Percentiles rank a stretch among this genome's conserved stretches.
Conservation (phyloP, 2,329 filamentous ascomycete species). For the Leptographium wingfieldii region DNA sequence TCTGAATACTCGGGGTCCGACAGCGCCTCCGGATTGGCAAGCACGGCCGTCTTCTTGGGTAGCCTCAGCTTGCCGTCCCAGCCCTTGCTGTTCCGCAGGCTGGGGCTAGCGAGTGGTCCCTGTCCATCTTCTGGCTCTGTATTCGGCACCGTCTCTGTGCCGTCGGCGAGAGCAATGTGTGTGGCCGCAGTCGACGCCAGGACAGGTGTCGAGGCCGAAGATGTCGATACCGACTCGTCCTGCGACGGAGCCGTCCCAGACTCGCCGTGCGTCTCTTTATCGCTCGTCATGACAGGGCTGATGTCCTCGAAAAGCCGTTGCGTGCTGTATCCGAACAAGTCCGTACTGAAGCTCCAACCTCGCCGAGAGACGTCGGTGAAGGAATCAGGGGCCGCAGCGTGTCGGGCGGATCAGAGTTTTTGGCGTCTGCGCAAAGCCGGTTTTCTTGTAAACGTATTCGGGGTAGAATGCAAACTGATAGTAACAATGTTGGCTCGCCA, state of each 20-base stretch:
- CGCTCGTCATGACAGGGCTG: neutral
- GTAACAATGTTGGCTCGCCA: neutral
- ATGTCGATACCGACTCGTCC: neutral
- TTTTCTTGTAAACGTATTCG: neutral
- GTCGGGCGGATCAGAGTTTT: neutral
- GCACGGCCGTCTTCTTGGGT: constrained; percentile 44
- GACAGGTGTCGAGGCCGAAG: neutral
- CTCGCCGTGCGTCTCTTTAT: neutral
- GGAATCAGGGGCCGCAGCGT: neutral
- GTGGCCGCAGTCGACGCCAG: neutral
- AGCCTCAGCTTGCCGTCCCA: constrained; percentile 79
- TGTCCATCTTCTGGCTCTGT: neutral
- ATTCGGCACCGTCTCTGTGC: neutral
- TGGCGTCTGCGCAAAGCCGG: neutral
- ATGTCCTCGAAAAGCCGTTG: no score
- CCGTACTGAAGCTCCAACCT: neutral
- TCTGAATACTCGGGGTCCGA: constrained; percentile 79
- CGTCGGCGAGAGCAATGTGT: neutral
- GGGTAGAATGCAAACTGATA: neutral
- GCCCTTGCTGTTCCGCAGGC: constrained; percentile 49
- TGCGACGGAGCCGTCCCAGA: neutral
- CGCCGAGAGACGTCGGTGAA: neutral
- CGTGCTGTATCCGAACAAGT: neutral
- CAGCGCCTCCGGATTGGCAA: constrained; percentile 69
- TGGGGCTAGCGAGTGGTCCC: constrained; percentile 24